Evolutionary conservation across 2,329 filamentous ascomycete genomes (phyloP), one percentile per base, ranked within the genome.

Genomic region (Penicillium psychrosexuale): DNA sequence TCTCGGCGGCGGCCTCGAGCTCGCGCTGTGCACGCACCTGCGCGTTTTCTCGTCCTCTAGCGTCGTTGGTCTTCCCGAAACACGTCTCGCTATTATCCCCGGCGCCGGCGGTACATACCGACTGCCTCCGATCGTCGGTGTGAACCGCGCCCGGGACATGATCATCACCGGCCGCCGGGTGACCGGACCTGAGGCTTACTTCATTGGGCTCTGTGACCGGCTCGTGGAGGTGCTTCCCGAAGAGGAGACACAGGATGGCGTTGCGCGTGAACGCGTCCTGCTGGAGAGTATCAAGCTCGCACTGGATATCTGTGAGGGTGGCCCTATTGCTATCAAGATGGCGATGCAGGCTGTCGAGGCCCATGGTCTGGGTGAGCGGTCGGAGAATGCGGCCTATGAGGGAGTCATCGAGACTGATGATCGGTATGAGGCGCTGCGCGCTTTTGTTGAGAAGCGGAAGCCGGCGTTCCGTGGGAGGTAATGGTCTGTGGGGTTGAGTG

Each of bases 31-130:
- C 63, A 96, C 93, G 1, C 86, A 94, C 73, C 85, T 99, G 74
- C 90, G 94, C 62, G 87, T 99, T 49, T 87, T 97, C 62, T 83
- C 86, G 31, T 91, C 89, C 37, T 89, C 86, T 33, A 89, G 91
- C 15, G 78, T 81, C 24, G 85, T 99, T 51, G 92, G 86, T 0
- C 84, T 97, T 5, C 94, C 94, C 1, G 94, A 99, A 73, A 97
- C 94, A 1, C 83, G 92, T 2, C 82, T 99, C 2, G 94, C 89
- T 53, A 99, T 99, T 70, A 89, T 99, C 61, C 94, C 94, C 3
- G 94, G 94, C 56, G 94, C 93, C 2, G 94, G 94, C 40, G 94
- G 93, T 57, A 97, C 93, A 1, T 90, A 91, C 73, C 87, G 94
- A 9, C 84, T 99, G 0, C 91, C 91, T 1, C 83, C 82, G 8